Percentiles rank a stretch among this genome's conserved stretches.
These are phyloP conservation scores for Xylariaceae sp. DNA, from an alignment of 2,329 filamentous ascomycete genomes.

Conservation along the genomic window DNA sequence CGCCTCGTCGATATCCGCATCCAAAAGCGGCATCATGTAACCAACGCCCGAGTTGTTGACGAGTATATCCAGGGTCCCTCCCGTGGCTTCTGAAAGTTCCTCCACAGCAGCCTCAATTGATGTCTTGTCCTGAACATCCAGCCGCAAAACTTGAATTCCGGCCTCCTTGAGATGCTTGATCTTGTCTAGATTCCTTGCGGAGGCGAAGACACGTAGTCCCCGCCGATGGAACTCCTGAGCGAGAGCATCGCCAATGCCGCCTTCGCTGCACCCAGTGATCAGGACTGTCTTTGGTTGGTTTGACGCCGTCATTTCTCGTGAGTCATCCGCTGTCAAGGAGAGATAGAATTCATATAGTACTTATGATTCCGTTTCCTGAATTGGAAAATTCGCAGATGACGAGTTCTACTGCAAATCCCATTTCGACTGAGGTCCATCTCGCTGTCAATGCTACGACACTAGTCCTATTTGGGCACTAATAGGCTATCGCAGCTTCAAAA, in stretches of 20 bases:
- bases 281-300: slow-evolving; percentile 27
- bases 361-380: too few species aligned
- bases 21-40: slow-evolving; percentile 30
- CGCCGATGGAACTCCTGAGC: slow-evolving; percentile 35
- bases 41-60: slow-evolving; percentile 40
- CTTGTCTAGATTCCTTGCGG: slow-evolving; percentile 34
- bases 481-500: too few species aligned
- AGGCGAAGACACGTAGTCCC: slow-evolving; percentile 39
- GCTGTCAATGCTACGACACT: too few species aligned
- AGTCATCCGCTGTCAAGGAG: too few species aligned
- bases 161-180: slow-evolving; percentile 28
- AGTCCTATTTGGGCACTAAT: too few species aligned
- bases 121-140: slow-evolving; percentile 38
- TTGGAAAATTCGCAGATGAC: too few species aligned
- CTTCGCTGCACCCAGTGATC: slow-evolving; percentile 37
- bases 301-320: not conserved
- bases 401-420: too few species aligned
- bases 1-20: slow-evolving; percentile 25
- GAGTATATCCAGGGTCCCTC: slow-evolving; percentile 39
- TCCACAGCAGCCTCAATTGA: slow-evolving; percentile 33
- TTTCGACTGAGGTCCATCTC: too few species aligned
- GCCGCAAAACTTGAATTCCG: slow-evolving; percentile 35
- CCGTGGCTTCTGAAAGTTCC: slow-evolving; percentile 31
- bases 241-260: slow-evolving; percentile 39
- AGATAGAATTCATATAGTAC: too few species aligned